Evolutionary conservation across 176 grass and related monocot species (phyloP), one percentile per base, ranked within the genome.

Genomic region (Rhynchospora pubera): DNA sequence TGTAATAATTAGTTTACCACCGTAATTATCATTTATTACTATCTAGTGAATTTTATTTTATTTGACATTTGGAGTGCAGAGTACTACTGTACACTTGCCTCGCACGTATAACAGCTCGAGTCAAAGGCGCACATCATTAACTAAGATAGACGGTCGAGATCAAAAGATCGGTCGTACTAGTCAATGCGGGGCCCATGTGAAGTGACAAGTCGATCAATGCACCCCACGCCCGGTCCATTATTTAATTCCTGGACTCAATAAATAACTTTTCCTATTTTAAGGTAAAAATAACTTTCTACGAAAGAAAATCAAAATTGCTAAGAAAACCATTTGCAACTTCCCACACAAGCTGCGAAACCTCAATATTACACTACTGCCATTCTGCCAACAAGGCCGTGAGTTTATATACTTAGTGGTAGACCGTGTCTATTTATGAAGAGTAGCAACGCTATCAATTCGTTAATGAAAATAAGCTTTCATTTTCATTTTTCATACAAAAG

Each of bases 121-220:
- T 79, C 53, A 79, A 61, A 60, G 26, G 9, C 23, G 7, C 13
- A 22, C 46, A 57, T 57, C 46, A 57, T 57, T 18, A 22, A 62
- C 16, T 43, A 5, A 57, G 77, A 80, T 80, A 12, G 6, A 80
- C 56, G 77, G 77, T 23, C 77, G 3, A 62, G 77, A 80, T 80
- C 34, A 61, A 79, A 79, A 79, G 77, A 79, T 61, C 55, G 52
- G 77, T 62, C 14, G 52, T 42, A 62, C 55, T 15, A 58, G 55
- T 80, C 77, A 80, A 80, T 23, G 18, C 14, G 77, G 77, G 77
- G 1, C 77, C 73, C n/a, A 61, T 11, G 46, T 6, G 57, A 46
- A 60, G 32, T 46, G 48, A 76, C 48, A 9, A 16, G 13, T 9
- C 72, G 5, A 12, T 32, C 57, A 9, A 8, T 61, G 9, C 42